Percentiles rank a stretch among this genome's conserved stretches.
These are phyloP conservation scores for Spiraea crenata DNA, from an alignment of 331 rosid genomes.

Conservation along the genomic window DNA sequence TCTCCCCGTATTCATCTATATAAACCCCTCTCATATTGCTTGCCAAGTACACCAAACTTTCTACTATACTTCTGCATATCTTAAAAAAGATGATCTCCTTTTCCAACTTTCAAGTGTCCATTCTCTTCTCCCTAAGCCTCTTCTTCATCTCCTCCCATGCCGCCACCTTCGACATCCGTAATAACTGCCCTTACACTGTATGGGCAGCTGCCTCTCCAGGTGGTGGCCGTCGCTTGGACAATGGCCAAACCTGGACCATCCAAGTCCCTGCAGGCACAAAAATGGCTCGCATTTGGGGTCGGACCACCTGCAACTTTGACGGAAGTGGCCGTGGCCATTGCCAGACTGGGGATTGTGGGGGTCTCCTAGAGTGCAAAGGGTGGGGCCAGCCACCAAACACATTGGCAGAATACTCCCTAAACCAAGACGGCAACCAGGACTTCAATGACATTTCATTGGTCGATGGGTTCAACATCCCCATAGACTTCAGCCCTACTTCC, in stretches of 20 bases:
- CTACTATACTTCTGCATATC: too few relatives aligned
- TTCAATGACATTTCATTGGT: constrained; percentile 22
- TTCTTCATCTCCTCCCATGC: not conserved
- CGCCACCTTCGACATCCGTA: not conserved
- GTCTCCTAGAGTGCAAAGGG: constrained; percentile 12
- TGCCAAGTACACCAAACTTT: not conserved
- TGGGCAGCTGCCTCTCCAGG: constrained; percentile 15
- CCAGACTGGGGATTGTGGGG: constrained; percentile 3
- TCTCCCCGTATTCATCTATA: too few relatives aligned
- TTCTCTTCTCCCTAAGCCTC: not conserved
- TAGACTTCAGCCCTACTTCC: constrained; percentile 21
- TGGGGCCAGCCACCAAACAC: constrained; percentile 6
- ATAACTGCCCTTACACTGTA: not conserved
- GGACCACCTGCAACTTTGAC: not conserved
- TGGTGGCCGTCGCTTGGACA: constrained; percentile 5
- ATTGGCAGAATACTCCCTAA: constrained; percentile 19
- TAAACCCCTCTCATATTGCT: too few relatives aligned
- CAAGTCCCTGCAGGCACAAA: not conserved
- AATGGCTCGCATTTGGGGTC: not conserved
- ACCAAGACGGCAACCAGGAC: constrained; percentile 12
- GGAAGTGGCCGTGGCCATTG: not conserved
- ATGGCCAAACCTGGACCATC: not conserved
- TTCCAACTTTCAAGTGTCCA: too few relatives aligned
- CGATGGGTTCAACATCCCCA: constrained; percentile 24
- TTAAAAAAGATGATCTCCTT: too few relatives aligned